These are phyloP conservation scores for Lentithecium fluviatile DNA, from an alignment of 495 filamentous ascomycete species.

Conservation along the genomic window DNA sequence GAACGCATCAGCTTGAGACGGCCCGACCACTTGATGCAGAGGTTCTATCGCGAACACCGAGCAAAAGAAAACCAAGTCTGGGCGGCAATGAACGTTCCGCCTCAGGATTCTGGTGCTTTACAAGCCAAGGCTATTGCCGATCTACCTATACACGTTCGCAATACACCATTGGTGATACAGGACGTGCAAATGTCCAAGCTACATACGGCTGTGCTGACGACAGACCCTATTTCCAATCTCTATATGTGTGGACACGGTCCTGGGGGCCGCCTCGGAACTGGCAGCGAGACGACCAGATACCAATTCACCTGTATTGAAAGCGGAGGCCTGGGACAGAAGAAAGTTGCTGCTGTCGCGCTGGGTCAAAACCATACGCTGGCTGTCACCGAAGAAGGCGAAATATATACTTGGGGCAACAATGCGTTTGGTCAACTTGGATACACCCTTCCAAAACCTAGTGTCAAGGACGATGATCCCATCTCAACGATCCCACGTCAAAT, in stretches of 20 bases:
- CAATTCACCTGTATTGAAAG: constrained; percentile 76
- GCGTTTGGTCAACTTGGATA: constrained; percentile 85
- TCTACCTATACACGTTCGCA: constrained; percentile 67
- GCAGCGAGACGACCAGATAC: constrained; percentile 84
- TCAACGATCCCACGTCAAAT: constrained; percentile 81
- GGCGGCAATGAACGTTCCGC: constrained; percentile 33
- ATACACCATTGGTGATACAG: constrained; percentile 67
- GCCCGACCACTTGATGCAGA: constrained; percentile 72
- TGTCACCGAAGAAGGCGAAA: constrained; percentile 72
- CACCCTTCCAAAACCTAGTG: constrained; percentile 53
- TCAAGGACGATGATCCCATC: constrained; percentile 71
- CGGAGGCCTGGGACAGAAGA: constrained; percentile 66
- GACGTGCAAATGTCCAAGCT: constrained; percentile 86
- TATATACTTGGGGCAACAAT: constrained; percentile 93
- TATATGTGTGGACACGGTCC: constrained; percentile 91
- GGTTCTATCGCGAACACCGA: constrained; percentile 54
- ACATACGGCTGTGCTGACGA: constrained; percentile 84
- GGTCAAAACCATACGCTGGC: constrained; percentile 91
- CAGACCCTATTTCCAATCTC: constrained; percentile 87
- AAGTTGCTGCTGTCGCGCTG: constrained; percentile 69
- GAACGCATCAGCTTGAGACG: constrained; percentile 76
- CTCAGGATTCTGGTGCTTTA: constrained; percentile 25
- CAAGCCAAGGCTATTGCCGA: constrained; percentile 43
- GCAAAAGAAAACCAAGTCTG: constrained; percentile 34
- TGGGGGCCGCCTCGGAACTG: constrained; percentile 85